These are phyloP conservation scores for Vachellia collinsii DNA, from an alignment of 306 rosid species.

Conservation along the genomic window DNA sequence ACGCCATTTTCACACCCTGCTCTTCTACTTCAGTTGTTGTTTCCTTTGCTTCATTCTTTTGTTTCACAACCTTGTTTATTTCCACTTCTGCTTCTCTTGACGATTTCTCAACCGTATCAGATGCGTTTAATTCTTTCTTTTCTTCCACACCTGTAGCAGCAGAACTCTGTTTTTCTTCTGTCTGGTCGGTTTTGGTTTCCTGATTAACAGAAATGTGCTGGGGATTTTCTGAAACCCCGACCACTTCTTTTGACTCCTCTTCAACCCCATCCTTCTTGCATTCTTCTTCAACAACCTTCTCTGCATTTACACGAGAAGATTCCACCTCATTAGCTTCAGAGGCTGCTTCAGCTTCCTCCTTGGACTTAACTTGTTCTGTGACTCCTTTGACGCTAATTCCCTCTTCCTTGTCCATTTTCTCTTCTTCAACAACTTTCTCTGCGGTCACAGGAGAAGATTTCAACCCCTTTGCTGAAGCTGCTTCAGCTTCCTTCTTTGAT, in stretches of 20 bases:
- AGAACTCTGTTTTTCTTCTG: conserved; percentile 37
- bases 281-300: conserved; percentile 31
- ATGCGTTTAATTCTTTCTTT: conserved; percentile 42
- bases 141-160: conserved; percentile 33
- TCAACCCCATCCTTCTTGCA: not conserved
- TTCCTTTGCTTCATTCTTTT: conserved; percentile 37
- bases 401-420: conserved; percentile 36
- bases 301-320: conserved; percentile 40
- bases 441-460: conserved; percentile 42
- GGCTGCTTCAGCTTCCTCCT: conserved; percentile 36
- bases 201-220: conserved; percentile 31
- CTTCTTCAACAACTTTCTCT: conserved; percentile 37
- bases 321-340: conserved; percentile 36
- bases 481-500: conserved; percentile 36
- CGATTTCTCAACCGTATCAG: conserved; percentile 33
- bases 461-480: conserved; percentile 27
- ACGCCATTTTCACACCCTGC: conserved; percentile 27
- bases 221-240: not conserved
- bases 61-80: conserved; percentile 43
- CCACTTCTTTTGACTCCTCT: not conserved
- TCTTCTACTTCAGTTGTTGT: conserved; percentile 34
- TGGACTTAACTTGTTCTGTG: conserved; percentile 36
- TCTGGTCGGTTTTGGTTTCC: conserved; percentile 35
- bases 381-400: not conserved
- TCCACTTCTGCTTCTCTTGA: conserved; percentile 48